Evolutionary conservation across 1,284 basidiomycete genomes (phyloP), one percentile per base, ranked within the genome.

Genomic region (Leccinum cinnamomeum): DNA sequence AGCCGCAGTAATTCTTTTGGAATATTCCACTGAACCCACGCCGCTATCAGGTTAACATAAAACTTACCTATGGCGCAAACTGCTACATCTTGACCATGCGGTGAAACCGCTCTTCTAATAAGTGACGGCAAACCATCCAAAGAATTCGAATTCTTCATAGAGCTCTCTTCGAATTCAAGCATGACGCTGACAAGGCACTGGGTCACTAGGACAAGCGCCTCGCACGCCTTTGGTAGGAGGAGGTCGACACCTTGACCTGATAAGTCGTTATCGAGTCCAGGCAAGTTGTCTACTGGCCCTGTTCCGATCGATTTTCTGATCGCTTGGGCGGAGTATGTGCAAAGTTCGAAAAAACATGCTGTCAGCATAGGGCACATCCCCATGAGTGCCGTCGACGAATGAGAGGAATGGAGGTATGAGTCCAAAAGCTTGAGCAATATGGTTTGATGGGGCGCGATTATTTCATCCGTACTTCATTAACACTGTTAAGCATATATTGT

Each of bases 381-480:
- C 28, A 68, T 68, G 53, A 83, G 78, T 54, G 73, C 75, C 44
- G 72, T 59, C 41, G 65, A 56, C 59, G 67, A 60, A 54, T 69
- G 69, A 18, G 71, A 63, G 10, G 84, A 80, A 67, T 91, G 87
- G 58, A 94, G 78, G 70, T 90, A 88, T 2, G 92, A 90, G 73
- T 96, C 94, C 16, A 95, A 77, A 6, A 95, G 79, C 76, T 95
- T 95, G 61, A 96, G 82, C n/a, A 95, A 77, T 11, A 85, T 90
- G 1, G 87, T 93, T 75, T 95, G 94, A 67, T 90, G 87, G 1
- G 92, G 91, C 3, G 90, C 86, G 48, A 94, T 83, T n/a, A 87
- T 79, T 75, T 94, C 92, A 55, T 82, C 85, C 28, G 78, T 67
- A 64, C 91, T 93, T 71, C 55, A 20, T 56, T 53, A n/a, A 46